These are phyloP conservation scores for Aspergillus pseudoterreus DNA, from an alignment of 2,329 filamentous ascomycete species.

Conservation along the genomic window DNA sequence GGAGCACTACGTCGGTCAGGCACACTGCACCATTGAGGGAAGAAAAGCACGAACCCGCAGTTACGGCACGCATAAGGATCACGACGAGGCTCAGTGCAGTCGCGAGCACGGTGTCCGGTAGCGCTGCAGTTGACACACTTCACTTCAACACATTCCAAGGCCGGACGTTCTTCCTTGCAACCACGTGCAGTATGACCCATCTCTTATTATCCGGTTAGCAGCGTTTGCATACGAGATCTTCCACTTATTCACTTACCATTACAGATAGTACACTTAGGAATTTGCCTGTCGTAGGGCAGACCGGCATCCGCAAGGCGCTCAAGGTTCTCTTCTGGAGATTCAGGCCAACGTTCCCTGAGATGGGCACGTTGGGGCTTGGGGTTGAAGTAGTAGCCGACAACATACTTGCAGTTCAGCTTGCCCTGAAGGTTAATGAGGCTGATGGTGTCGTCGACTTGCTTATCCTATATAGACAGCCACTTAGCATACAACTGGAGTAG, in stretches of 20 bases:
- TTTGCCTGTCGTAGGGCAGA: slow-evolving; percentile 46
- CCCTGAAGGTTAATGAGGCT: slow-evolving; percentile 54
- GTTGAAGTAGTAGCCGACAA: slow-evolving; percentile 48
- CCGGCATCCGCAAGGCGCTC: slow-evolving; percentile 51
- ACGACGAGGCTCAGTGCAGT: slow-evolving; percentile 40
- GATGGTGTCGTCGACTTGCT: slow-evolving; percentile 40
- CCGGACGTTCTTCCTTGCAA: slow-evolving; percentile 47
- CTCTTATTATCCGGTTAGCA: slow-evolving; percentile 26
- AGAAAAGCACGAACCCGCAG: slow-evolving; percentile 41
- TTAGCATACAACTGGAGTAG: background rate
- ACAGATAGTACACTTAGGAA: slow-evolving; percentile 52
- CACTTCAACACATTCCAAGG: slow-evolving; percentile 41
- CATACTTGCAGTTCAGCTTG: slow-evolving; percentile 48
- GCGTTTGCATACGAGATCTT: background rate
- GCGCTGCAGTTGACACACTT: slow-evolving; percentile 50
- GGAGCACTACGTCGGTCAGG: slow-evolving; percentile 28
- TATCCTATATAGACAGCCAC: slow-evolving; percentile 31
- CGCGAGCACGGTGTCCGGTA: slow-evolving; percentile 47
- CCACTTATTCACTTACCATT: slow-evolving; percentile 30
- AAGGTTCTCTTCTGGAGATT: slow-evolving; percentile 47
- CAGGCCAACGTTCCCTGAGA: slow-evolving; percentile 49
- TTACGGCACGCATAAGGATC: slow-evolving; percentile 49
- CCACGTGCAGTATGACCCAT: slow-evolving; percentile 45
- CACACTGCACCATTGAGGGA: background rate
- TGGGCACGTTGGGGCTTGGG: slow-evolving; percentile 45